These are phyloP conservation scores for Aspergillus japonicus DNA, from an alignment of 2,329 filamentous ascomycete species.

Conservation along the genomic window DNA sequence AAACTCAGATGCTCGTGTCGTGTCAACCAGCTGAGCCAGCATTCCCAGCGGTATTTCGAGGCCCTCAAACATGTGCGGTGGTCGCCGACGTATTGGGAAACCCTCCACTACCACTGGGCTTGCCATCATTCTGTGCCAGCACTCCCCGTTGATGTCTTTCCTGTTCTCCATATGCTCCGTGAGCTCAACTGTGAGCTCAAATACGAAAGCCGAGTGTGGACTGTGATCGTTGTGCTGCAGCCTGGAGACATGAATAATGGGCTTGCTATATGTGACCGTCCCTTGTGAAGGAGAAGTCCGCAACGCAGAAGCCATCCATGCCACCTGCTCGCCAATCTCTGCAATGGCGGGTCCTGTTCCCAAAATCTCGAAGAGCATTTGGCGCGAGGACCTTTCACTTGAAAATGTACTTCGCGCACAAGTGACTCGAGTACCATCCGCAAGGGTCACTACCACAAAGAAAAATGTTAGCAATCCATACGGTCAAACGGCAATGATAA, in stretches of 20 bases:
- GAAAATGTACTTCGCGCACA: too few species aligned
- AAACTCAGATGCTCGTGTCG: background rate
- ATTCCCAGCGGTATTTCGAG: constrained; percentile 3
- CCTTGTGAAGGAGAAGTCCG: background rate
- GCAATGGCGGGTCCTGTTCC: constrained; percentile 3
- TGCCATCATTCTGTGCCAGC: constrained; percentile 2
- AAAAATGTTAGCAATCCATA: too few species aligned
- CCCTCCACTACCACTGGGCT: constrained; percentile 6
- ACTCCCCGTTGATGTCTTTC: background rate
- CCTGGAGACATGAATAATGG: background rate
- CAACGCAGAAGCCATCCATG: constrained; percentile 4
- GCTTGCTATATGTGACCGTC: background rate
- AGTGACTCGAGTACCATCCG: too few species aligned
- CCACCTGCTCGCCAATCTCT: constrained; percentile 9
- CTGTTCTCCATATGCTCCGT: background rate
- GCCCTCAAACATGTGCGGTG: background rate
- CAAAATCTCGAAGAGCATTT: background rate
- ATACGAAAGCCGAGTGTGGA: background rate
- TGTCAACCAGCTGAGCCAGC: background rate
- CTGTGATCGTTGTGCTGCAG: background rate
- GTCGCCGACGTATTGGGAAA: constrained; percentile 2
- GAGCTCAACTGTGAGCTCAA: background rate
- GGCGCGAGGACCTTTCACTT: too few species aligned
- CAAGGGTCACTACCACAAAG: too few species aligned
- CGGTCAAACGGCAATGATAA: too few species aligned